A percentile compares a stretch with the other conserved stretches of the same genome.
These are phyloP conservation scores for Trichoderma semiorbis DNA, from an alignment of 2,329 filamentous ascomycete genomes.

Conservation along the genomic window DNA sequence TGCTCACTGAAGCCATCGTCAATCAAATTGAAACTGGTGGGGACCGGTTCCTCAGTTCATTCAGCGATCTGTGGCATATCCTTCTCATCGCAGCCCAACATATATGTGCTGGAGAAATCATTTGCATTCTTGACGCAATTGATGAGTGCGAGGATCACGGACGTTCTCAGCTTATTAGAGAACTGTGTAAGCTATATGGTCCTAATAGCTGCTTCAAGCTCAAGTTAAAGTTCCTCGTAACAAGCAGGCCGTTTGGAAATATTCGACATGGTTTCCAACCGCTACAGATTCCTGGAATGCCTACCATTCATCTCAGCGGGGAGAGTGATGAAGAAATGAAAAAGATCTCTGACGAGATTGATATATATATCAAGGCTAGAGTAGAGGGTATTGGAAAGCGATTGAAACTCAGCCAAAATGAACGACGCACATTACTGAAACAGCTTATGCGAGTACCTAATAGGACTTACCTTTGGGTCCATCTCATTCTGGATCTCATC, in stretches of 20 bases:
- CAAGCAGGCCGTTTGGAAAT: background rate
- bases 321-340: background rate
- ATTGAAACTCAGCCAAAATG: background rate
- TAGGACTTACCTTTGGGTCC: conserved; percentile 4
- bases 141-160: background rate
- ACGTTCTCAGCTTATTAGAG: background rate
- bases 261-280: background rate
- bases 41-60: background rate
- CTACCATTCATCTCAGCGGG: background rate
- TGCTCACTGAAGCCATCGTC: background rate
- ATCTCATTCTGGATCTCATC: conserved; percentile 17
- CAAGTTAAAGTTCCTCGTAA: background rate
- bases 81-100: background rate
- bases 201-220: background rate
- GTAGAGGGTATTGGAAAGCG: background rate
- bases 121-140: background rate
- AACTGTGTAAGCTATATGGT: background rate
- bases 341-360: background rate
- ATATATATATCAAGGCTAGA: background rate
- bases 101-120: no score
- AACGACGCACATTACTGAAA: background rate
- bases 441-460: background rate
- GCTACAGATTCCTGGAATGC: background rate
- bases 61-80: background rate
- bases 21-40: background rate